These are phyloP conservation scores for Naganishia vishniacii DNA, from an alignment of 768 basidiomycete genomes.

Conservation along the genomic window DNA sequence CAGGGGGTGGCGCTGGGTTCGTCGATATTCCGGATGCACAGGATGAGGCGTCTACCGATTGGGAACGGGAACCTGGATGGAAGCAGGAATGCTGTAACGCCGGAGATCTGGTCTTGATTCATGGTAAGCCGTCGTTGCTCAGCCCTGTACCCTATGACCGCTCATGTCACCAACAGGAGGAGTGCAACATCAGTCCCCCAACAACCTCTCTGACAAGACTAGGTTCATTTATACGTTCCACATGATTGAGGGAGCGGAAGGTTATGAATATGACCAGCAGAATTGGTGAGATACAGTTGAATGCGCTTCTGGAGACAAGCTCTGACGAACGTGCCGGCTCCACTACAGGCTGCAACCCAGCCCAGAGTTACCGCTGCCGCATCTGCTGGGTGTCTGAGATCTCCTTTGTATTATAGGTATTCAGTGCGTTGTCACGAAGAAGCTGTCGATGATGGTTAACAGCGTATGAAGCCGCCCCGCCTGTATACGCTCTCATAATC, in stretches of 20 bases:
- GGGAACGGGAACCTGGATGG: conserved; percentile 44
- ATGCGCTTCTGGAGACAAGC: background rate
- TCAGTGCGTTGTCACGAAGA: no score
- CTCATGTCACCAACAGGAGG: conserved; percentile 39
- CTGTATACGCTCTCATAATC: no score
- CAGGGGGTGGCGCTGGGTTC: conserved; percentile 71
- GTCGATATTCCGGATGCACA: conserved; percentile 29
- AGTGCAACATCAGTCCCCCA: conserved; percentile 85
- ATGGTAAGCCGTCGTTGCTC: conserved; percentile 55
- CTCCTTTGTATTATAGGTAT: no score
- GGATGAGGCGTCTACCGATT: conserved; percentile 33
- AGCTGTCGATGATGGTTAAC: no score
- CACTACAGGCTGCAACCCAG: conserved; percentile 78
- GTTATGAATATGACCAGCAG: conserved; percentile 66
- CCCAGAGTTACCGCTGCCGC: conserved; percentile 65
- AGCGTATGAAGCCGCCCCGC: no score
- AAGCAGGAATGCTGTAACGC: conserved; percentile 35
- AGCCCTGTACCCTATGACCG: background rate
- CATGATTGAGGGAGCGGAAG: conserved; percentile 59
- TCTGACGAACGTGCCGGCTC: background rate
- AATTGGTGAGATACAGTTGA: conserved; percentile 58
- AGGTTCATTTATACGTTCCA: conserved; percentile 88
- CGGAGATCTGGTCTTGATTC: conserved; percentile 90
- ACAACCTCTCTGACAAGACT: conserved; percentile 71
- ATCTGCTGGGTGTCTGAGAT: background rate